A percentile compares a stretch with the other conserved stretches of the same genome.
Conservation (phyloP, 176 grass and related monocot species). For the Paspalum vaginatum region DNA sequence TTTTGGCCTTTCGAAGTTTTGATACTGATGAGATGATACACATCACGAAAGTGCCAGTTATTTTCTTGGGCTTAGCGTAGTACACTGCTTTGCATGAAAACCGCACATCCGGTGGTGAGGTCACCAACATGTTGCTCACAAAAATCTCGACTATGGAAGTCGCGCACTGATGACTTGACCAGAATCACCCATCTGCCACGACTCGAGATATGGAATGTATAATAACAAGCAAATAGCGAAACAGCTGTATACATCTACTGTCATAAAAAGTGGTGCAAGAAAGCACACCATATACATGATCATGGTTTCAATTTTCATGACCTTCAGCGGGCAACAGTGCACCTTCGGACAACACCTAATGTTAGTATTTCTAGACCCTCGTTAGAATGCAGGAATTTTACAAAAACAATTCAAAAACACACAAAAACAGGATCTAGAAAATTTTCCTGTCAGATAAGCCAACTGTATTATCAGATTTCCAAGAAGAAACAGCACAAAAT, state of each 20-base stretch:
- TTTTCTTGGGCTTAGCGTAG: constrained; percentile 13
- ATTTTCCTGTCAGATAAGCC: too few relatives aligned
- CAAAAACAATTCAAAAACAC: too few relatives aligned
- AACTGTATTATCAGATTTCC: neutral
- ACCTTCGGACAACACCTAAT: neutral
- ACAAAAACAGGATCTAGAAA: too few relatives aligned
- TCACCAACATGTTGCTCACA: too few relatives aligned
- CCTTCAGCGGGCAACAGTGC: neutral
- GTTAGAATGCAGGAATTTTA: too few relatives aligned
- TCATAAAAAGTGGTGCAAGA: neutral
- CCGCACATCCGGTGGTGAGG: neutral
- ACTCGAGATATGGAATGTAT: neutral
- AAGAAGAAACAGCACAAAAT: neutral
- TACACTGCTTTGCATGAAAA: neutral
- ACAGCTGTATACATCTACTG: neutral
- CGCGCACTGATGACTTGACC: too few relatives aligned
- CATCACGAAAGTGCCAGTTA: neutral
- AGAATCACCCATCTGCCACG: too few relatives aligned
- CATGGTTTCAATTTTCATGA: neutral
- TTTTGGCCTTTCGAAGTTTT: constrained; percentile 1
- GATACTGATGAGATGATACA: neutral
- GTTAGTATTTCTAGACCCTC: neutral
- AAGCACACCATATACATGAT: neutral
- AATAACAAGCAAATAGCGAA: neutral
- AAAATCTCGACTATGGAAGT: too few relatives aligned